These are phyloP conservation scores for Ascochyta viciae-villosae DNA, from an alignment of 2,329 filamentous ascomycete genomes.

Conservation along the genomic window DNA sequence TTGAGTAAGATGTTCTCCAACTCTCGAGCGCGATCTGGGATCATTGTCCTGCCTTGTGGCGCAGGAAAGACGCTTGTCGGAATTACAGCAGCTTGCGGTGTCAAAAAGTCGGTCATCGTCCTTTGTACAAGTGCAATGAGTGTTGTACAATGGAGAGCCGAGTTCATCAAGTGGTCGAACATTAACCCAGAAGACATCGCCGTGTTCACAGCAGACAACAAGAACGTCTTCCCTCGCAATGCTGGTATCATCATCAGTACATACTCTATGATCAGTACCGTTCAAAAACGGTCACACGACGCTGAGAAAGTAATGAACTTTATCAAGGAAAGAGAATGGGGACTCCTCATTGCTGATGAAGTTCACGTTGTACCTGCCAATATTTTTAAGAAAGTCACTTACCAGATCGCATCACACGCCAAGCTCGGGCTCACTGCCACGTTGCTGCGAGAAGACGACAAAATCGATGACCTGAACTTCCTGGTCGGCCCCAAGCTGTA, in stretches of 20 bases:
- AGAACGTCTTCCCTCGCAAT: constrained; percentile 82
- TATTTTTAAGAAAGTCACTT: constrained; percentile 94
- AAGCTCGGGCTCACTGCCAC: constrained; percentile 96
- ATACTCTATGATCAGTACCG: constrained; percentile 98
- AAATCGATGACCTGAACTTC: constrained; percentile 97
- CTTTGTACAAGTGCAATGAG: constrained; percentile 98
- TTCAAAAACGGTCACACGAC: constrained; percentile 85
- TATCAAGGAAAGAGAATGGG: constrained; percentile 88
- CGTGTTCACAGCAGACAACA: constrained; percentile 93
- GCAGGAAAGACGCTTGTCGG: constrained; percentile 97
- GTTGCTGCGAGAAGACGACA: constrained; percentile 93
- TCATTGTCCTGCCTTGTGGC: constrained; percentile 95
- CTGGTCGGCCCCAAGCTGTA: constrained; percentile 96
- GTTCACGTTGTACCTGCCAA: constrained; percentile 97
- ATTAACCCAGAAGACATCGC: constrained; percentile 93
- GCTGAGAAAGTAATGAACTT: constrained; percentile 98
- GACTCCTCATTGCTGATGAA: constrained; percentile 94
- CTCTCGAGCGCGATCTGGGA: constrained; percentile 93
- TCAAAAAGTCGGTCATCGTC: constrained; percentile 95
- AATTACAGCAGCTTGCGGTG: constrained; percentile 97
- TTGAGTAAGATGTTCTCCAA: constrained; percentile 99
- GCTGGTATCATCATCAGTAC: constrained; percentile 97
- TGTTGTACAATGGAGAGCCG: constrained; percentile 93
- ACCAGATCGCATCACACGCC: constrained; percentile 90
- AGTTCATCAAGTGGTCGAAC: constrained; percentile 99